phyloP scores from a whole-genome alignment of 116 monocot genomes.

The Phalaenopsis hybrid region DNA sequence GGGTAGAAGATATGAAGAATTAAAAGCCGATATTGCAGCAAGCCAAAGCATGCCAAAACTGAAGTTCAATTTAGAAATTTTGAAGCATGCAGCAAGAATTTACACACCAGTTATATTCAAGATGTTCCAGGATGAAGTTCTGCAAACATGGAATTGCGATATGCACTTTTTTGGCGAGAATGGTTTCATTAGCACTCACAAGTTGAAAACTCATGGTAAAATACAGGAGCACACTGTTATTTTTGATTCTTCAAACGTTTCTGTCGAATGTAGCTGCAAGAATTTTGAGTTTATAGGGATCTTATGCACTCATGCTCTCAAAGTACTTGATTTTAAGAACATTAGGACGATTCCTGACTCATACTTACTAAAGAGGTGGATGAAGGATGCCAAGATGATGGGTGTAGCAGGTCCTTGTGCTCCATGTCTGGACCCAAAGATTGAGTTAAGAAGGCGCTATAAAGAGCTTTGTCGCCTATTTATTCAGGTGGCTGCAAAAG shows the following conservation, averaged over 20 bases:
- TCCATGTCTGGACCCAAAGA: conserved; percentile 2
- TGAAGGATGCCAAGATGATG: conserved; percentile 32
- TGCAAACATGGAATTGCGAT: conserved; percentile 25
- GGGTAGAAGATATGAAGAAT: conserved; percentile 26
- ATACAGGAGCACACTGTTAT: conserved; percentile 28
- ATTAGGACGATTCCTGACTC: conserved; percentile 40
- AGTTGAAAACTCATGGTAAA: conserved; percentile 33
- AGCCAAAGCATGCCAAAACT: conserved; percentile 22
- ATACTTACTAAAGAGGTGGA: conserved; percentile 45
- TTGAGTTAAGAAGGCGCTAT: conserved; percentile 5
- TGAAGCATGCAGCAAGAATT: conserved; percentile 37
- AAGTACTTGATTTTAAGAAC: conserved; percentile 42
- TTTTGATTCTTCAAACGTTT: conserved; percentile 36
- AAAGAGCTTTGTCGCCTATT: conserved; percentile 10
- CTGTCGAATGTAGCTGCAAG: conserved; percentile 37
- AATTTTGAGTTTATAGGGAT: conserved; percentile 37
- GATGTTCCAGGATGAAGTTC: conserved; percentile 34
- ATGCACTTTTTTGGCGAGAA: conserved; percentile 29
- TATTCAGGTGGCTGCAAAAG: conserved; percentile 10
- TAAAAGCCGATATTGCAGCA: conserved; percentile 36
- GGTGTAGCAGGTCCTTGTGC: neutral
- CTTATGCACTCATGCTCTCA: conserved; percentile 39
- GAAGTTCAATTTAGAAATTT: conserved; percentile 18
- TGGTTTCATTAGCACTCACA: conserved; percentile 28
- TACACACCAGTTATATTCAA: conserved; percentile 40